Conservation (phyloP, 1,139 yeast genomes). For the Pichia sp. region DNA sequence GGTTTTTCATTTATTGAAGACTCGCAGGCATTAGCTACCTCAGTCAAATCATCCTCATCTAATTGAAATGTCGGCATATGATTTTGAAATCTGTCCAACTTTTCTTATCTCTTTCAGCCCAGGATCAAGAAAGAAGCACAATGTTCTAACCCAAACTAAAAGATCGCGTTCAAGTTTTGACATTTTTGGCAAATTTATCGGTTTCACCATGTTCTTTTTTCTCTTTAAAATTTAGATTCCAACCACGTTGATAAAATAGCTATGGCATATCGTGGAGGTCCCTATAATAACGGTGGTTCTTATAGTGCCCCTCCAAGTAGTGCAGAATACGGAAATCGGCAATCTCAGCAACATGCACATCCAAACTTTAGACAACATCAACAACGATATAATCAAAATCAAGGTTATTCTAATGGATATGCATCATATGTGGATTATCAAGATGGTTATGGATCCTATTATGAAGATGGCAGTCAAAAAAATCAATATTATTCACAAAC, state of each 20-base stretch:
- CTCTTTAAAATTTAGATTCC: neutral
- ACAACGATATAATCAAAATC: neutral
- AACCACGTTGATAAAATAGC: neutral
- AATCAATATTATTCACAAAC: neutral
- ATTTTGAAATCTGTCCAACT: neutral
- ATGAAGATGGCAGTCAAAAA: neutral
- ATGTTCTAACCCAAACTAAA: neutral
- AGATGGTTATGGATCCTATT: neutral
- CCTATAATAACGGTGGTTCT: neutral
- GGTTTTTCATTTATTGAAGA: neutral
- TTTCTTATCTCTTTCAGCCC: too few relatives aligned
- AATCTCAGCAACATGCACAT: neutral
- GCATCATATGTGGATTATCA: neutral
- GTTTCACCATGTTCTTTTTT: neutral
- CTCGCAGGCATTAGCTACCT: neutral
- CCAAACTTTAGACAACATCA: neutral
- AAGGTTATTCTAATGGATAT: neutral
- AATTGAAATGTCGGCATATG: neutral
- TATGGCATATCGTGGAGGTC: conserved; percentile 11
- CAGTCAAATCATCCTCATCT: neutral
- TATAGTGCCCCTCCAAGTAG: neutral
- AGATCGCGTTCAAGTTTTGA: neutral
- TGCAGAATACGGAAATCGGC: neutral
- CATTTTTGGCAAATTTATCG: neutral
- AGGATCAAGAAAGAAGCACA: neutral